Conservation (phyloP, 2,329 filamentous ascomycete genomes). For the Zopfia rhizophila region DNA sequence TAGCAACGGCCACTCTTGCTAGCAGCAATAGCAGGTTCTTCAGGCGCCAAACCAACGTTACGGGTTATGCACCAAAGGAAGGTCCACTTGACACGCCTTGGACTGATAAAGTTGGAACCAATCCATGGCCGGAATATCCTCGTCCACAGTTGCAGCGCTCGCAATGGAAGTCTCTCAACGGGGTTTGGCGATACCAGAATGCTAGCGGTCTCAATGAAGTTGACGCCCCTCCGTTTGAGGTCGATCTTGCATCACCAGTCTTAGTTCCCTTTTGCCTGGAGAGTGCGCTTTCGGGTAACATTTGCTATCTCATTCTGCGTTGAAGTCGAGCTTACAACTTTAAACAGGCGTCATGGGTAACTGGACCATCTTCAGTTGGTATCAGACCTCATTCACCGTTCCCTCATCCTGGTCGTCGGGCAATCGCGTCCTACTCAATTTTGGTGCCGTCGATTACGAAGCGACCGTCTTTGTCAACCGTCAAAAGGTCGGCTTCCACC, state of each 20-base stretch:
- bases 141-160: slow-evolving; percentile 66
- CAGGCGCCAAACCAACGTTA: slow-evolving; percentile 38
- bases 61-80: slow-evolving; percentile 40
- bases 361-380: slow-evolving; percentile 57
- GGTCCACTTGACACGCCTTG: slow-evolving; percentile 56
- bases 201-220: slow-evolving; percentile 52
- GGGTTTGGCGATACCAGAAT: slow-evolving; percentile 66
- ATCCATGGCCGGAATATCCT: slow-evolving; percentile 68
- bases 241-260: slow-evolving; percentile 56
- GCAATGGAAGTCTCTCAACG: slow-evolving; percentile 67
- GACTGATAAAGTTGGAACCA: slow-evolving; percentile 63
- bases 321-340: slow-evolving; percentile 61
- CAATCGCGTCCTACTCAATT: slow-evolving; percentile 62
- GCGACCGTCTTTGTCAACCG: slow-evolving; percentile 69
- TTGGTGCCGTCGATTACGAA: slow-evolving; percentile 69
- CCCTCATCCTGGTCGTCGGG: slow-evolving; percentile 58
- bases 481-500: slow-evolving; percentile 61
- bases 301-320: slow-evolving; percentile 55
- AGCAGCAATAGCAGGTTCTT: slow-evolving; percentile 14
- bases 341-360: slow-evolving; percentile 57
- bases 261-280: slow-evolving; percentile 66
- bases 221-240: slow-evolving; percentile 56
- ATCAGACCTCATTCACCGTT: slow-evolving; percentile 62
- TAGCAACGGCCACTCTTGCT: slow-evolving; percentile 25
- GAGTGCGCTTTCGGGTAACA: slow-evolving; percentile 61